Percentiles rank a stretch among this genome's conserved stretches.
phyloP scores from a whole-genome alignment of 2,329 filamentous ascomycete genomes.

The Grosmannia penicillata region DNA sequence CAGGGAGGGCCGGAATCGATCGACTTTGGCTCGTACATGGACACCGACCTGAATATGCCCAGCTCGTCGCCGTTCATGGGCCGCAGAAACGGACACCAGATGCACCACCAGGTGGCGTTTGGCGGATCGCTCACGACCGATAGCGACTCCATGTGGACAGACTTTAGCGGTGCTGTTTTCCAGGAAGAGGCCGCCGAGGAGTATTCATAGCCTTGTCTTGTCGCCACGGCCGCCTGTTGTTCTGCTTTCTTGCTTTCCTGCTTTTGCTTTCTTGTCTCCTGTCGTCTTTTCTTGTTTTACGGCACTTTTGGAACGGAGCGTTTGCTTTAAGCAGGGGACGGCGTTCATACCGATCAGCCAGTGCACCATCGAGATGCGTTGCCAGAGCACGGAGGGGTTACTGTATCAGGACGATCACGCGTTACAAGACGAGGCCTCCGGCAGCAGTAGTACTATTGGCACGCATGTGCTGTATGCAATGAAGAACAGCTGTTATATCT shows the following conservation, averaged over 20 bases:
- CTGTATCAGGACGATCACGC: no score
- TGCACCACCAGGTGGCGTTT: conserved; percentile 10
- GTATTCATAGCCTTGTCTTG: not conserved
- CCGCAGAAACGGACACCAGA: conserved; percentile 3
- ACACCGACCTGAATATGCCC: conserved; percentile 30
- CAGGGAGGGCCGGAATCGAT: conserved; percentile 14
- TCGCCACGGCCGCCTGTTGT: no score
- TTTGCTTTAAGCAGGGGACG: no score
- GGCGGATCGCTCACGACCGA: conserved; percentile 10
- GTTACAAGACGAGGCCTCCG: no score
- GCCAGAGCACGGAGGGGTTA: no score
- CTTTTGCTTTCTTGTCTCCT: not conserved
- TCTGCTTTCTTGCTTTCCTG: not conserved
- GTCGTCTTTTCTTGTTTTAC: not conserved
- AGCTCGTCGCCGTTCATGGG: conserved; percentile 29
- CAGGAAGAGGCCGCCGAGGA: conserved; percentile 1
- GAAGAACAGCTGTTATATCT: no score
- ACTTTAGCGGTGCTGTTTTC: conserved; percentile 7
- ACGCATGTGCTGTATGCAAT: no score
- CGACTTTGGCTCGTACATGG: conserved; percentile 33
- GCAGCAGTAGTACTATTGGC: no score
- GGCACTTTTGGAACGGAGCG: no score
- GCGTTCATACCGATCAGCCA: no score
- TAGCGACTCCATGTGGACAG: conserved; percentile 12
- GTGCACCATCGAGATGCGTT: no score